Conservation (phyloP, 2,329 filamentous ascomycete species). For the Microcera coccophila region DNA sequence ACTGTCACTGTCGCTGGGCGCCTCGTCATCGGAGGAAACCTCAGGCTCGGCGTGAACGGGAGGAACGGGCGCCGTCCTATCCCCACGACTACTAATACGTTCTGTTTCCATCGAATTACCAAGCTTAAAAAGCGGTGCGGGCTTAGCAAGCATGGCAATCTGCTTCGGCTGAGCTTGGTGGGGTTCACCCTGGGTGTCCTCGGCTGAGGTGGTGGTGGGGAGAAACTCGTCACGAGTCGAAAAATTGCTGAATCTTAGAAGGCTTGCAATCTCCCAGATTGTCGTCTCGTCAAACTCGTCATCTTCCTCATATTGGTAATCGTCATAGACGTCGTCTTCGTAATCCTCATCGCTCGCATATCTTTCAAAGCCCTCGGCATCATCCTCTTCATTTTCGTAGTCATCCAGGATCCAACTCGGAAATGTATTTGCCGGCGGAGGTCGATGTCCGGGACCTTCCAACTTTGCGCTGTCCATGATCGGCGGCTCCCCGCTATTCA, state of each 20-base stretch:
- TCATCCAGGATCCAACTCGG: conserved; percentile 58
- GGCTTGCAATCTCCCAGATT: conserved; percentile 60
- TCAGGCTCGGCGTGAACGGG: conserved; percentile 8
- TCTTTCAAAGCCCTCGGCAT: conserved; percentile 31
- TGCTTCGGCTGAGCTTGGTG: conserved; percentile 1
- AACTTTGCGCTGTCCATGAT: not conserved
- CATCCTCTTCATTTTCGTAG: conserved; percentile 53
- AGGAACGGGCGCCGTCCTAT: not conserved
- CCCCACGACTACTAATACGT: not conserved
- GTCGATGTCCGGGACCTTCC: not conserved
- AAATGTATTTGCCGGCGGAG: conserved; percentile 32
- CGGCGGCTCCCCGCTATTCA: conserved; percentile 5
- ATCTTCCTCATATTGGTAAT: conserved; percentile 38
- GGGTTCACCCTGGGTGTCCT: conserved; percentile 2
- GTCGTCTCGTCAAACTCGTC: conserved; percentile 59
- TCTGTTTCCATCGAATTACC: not conserved
- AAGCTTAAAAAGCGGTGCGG: too few relatives aligned
- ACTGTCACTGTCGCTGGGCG: not conserved
- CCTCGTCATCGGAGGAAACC: conserved; percentile 16
- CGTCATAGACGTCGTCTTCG: conserved; percentile 40
- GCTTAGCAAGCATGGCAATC: not conserved
- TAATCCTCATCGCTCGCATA: conserved; percentile 34
- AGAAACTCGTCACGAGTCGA: conserved; percentile 51
- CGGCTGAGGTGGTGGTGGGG: conserved; percentile 21
- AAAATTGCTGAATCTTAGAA: conserved; percentile 50